phyloP scores from a whole-genome alignment of 208 protist genomes.

The Trypanosoma melophagium region DNA sequence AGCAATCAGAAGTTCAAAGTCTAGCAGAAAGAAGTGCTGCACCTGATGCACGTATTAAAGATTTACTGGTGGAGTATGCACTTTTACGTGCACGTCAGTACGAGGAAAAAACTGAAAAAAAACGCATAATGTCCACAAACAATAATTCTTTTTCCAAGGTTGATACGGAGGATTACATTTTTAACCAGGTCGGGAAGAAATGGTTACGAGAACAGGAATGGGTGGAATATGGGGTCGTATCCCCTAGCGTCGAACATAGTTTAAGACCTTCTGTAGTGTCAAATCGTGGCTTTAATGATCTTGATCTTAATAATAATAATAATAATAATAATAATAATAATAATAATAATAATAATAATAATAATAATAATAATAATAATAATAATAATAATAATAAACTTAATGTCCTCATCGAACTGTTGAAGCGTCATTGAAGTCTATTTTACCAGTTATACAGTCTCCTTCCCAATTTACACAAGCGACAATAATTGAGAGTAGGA shows the following conservation, averaged over 20 bases:
- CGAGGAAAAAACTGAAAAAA: constrained; percentile 4
- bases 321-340: constrained; percentile 3
- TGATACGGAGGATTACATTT: background rate
- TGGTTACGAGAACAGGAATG: constrained; percentile 24
- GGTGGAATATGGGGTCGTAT: background rate
- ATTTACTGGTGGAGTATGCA: constrained; percentile 20
- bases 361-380: background rate
- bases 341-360: background rate
- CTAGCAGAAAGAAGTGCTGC: constrained; percentile 5
- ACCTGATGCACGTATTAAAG: constrained; percentile 15
- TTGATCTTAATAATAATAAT: background rate
- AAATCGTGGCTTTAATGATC: background rate
- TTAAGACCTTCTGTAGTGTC: background rate
- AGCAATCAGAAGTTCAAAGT: background rate
- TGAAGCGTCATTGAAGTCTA: constrained; percentile 15
- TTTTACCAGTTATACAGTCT: constrained; percentile 11
- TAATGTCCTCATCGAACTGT: constrained; percentile 15
- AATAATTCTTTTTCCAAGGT: background rate
- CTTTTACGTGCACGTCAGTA: constrained; percentile 15
- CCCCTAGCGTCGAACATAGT: background rate
- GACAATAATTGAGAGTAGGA: background rate
- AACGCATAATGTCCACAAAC: background rate
- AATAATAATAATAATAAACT: background rate
- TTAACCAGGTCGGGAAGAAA: constrained; percentile 13
- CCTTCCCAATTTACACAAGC: background rate